Evolutionary conservation across 179 eudicot genomes (phyloP), one percentile per base, ranked within the genome.

Genomic region (Gypsophila paniculata): DNA sequence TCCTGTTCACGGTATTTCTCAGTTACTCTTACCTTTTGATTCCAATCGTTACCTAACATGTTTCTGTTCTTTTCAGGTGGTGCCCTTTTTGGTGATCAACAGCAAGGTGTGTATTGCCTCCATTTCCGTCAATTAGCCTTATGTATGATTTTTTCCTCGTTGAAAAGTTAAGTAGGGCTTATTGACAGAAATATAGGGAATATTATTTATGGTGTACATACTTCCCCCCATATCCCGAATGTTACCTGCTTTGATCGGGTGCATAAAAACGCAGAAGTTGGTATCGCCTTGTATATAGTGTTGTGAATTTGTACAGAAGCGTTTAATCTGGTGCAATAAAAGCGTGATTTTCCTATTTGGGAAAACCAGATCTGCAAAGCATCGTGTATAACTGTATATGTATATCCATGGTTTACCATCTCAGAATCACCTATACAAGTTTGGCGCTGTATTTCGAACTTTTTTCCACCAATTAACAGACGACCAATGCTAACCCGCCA

Each of bases 31-130:
- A 10, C 29, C 12, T 15, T 44, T 22, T 66, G 6, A n/a, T 72
- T 6, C 51, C 19, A 14, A 10, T 74, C 44, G 6, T 36, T 21
- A 11, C 65, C 63, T 70, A 52, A 23, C 53, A 15, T 26, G 49
- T 49, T 6, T 78, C 44, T 34, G 10, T 68, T n/a, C 22, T 51
- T 71, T 75, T 38, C 82, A 79, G 82, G 76, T 79, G 82, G 82
- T 79, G 82, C 67, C 82, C 82, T 23, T 79, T 79, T 39, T 79
- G 82, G 82, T 79, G 82, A 79, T 18, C 59, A 48, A 32, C 51
- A 5, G 65, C 38, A 38, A 53, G 29, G 60, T 11, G 44, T 54
- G 15, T 42, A 32, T 0, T 46, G 0, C 52, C 52, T 46, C 15
- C 52, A 10, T 46, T 46, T 46, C 52, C 14, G 52, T 46, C 52